Conservation (phyloP, 768 basidiomycete species). For the Porpolomopsis calyptriformis region DNA sequence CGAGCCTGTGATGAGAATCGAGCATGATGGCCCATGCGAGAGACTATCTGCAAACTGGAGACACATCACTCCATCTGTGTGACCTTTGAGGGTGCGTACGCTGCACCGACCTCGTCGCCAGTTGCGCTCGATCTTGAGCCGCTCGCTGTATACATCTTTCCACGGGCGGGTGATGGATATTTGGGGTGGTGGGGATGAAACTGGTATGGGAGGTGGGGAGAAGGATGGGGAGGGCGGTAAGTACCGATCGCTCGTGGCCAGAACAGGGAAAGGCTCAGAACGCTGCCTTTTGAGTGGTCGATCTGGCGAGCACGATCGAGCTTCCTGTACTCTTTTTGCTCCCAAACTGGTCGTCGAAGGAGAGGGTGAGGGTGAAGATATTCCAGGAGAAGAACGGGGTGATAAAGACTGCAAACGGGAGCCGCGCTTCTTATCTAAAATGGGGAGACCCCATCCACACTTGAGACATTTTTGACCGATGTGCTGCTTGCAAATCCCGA, state of each 20-base stretch:
- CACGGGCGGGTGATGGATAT: slow-evolving; percentile 72
- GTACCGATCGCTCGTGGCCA: neutral
- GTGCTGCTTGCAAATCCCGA: slow-evolving; percentile 94
- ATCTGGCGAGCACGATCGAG: slow-evolving; percentile 14
- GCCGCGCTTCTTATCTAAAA: slow-evolving; percentile 65
- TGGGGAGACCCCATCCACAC: slow-evolving; percentile 94
- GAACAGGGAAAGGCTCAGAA: slow-evolving; percentile 17
- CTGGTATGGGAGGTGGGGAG: slow-evolving; percentile 2
- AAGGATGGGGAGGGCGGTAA: neutral
- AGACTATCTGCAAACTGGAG: slow-evolving; percentile 87
- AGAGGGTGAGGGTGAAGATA: no score
- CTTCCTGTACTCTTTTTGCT: slow-evolving; percentile 31
- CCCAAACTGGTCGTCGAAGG: no score
- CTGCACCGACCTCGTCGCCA: slow-evolving; percentile 91
- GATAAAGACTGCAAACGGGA: slow-evolving; percentile 31
- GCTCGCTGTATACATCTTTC: slow-evolving; percentile 97
- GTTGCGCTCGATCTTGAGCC: slow-evolving; percentile 92
- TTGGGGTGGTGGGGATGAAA: neutral
- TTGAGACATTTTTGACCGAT: slow-evolving; percentile 94
- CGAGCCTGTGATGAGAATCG: slow-evolving; percentile 93
- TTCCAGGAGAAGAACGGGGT: slow-evolving; percentile 24
- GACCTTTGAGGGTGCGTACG: slow-evolving; percentile 79
- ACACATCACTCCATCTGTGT: slow-evolving; percentile 95
- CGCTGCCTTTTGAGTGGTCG: slow-evolving; percentile 46
- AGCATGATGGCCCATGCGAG: slow-evolving; percentile 64